Evolutionary conservation across 192 early-diverging fungal species (phyloP), one percentile per base, ranked within the genome.

Genomic region (Kickxella alabastrina): DNA sequence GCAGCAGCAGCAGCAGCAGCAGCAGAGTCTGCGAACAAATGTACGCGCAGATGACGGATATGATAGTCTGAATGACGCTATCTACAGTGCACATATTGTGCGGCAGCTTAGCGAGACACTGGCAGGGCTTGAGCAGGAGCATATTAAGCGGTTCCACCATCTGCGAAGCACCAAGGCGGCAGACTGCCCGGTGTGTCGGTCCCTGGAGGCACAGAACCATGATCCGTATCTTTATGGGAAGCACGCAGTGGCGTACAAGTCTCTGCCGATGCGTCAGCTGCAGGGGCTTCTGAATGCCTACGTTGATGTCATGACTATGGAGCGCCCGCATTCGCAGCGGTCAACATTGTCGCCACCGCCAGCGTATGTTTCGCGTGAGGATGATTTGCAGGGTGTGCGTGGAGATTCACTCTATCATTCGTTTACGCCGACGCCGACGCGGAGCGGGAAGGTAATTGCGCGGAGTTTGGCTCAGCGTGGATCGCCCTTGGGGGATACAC

Each of bases 211-310:
- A 22, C 70, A 74, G 63, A 52, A 74, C 55, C 70, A 62, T 6
- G 70, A 74, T 22, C 70, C 70, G 45, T 74, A 74, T 38, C 22
- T 74, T 58, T 74, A 57, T 32, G 70, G 70, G 6, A 23, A 49
- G 0, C 54, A 62, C n/a, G 70, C 70, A 0, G 37, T 62, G 0
- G 64, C 60, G 14, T 75, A 67, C 45, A 50, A 58, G 52, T 67
- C 64, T 12, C 50, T 75, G 59, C 52, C 29, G 8, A 67, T 64
- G 7, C 45, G 64, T 6, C 59, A 75, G 59, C 52, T 75, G 28
- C 71, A 67, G 48, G 50, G 47, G 8, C 47, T 75, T 29, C 65
- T 75, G 23, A 67, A 67, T 34, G 65, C 71, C 3, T 75, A 75
- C 29, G 71, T 75, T 8, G 53, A 54, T 0, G 71, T 65, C 2